These are phyloP conservation scores for Yamadazyma laniorum DNA, from an alignment of 805 yeast genomes.

Conservation along the genomic window DNA sequence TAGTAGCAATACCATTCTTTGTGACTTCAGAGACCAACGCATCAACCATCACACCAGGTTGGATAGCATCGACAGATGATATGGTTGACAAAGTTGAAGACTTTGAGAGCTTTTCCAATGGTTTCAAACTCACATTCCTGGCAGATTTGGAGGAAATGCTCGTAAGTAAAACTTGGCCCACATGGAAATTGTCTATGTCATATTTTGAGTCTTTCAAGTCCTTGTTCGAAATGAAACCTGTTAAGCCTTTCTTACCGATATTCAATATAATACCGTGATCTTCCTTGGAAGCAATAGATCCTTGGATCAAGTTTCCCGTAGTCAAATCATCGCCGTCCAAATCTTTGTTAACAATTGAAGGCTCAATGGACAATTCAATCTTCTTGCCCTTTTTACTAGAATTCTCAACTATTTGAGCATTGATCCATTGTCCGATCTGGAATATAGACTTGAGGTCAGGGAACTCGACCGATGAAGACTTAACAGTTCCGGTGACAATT, in stretches of 20 bases:
- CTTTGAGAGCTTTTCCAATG: constrained; percentile 41
- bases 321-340: constrained; percentile 65
- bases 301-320: constrained; percentile 68
- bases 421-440: constrained; percentile 77
- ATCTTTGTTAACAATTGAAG: constrained; percentile 61
- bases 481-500: constrained; percentile 22
- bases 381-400: constrained; percentile 50
- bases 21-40: constrained; percentile 62
- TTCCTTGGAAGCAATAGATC: constrained; percentile 73
- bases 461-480: constrained; percentile 30
- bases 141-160: constrained; percentile 46
- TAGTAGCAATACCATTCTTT: constrained; percentile 64
- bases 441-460: constrained; percentile 60
- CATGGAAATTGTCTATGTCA: constrained; percentile 25
- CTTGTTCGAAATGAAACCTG: constrained; percentile 76
- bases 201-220: constrained; percentile 46
- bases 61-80: constrained; percentile 72
- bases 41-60: constrained; percentile 83
- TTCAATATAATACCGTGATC: constrained; percentile 88
- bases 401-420: constrained; percentile 70
- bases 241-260: constrained; percentile 54
- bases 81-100: constrained; percentile 51
- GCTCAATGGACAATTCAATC: constrained; percentile 71
- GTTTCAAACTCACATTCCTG: constrained; percentile 59
- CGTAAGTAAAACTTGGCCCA: constrained; percentile 72